phyloP scores from a whole-genome alignment of 768 basidiomycete species.

The Russula vinacea region DNA sequence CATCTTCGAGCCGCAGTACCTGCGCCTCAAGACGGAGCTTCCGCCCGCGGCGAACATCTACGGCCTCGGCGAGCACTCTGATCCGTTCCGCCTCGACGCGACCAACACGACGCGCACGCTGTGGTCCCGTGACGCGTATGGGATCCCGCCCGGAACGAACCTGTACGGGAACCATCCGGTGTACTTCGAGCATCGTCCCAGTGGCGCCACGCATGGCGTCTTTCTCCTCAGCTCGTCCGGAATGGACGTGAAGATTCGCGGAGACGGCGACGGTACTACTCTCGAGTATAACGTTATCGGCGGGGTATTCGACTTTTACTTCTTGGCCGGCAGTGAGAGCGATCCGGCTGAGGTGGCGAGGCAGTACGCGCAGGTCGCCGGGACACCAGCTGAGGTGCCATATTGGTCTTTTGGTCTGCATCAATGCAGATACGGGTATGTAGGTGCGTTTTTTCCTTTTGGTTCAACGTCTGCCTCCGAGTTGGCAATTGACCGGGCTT shows the following conservation, averaged over 20 bases:
- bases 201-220: conserved; percentile 62
- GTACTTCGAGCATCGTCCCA: conserved; percentile 65
- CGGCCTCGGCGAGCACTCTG: conserved; percentile 73
- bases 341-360: conserved; percentile 56
- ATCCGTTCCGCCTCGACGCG: conserved; percentile 55
- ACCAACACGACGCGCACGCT: conserved; percentile 46
- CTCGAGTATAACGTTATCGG: conserved; percentile 78
- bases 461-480: neutral
- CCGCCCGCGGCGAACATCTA: conserved; percentile 66
- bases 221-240: conserved; percentile 69
- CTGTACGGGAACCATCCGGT: conserved; percentile 73
- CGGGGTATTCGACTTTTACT: conserved; percentile 75
- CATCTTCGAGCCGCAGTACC: conserved; percentile 75
- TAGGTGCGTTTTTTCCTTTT: conserved; percentile 40
- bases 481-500: neutral
- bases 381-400: conserved; percentile 66
- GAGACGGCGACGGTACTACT: conserved; percentile 35
- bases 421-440: conserved; percentile 70
- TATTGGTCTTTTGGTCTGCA: conserved; percentile 74
- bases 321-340: conserved; percentile 62
- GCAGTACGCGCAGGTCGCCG: conserved; percentile 68
- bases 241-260: conserved; percentile 66
- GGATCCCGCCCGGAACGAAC: conserved; percentile 56
- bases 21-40: conserved; percentile 64
- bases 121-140: conserved; percentile 66